phyloP scores from a whole-genome alignment of 768 basidiomycete genomes.

The Mycena galopus region DNA sequence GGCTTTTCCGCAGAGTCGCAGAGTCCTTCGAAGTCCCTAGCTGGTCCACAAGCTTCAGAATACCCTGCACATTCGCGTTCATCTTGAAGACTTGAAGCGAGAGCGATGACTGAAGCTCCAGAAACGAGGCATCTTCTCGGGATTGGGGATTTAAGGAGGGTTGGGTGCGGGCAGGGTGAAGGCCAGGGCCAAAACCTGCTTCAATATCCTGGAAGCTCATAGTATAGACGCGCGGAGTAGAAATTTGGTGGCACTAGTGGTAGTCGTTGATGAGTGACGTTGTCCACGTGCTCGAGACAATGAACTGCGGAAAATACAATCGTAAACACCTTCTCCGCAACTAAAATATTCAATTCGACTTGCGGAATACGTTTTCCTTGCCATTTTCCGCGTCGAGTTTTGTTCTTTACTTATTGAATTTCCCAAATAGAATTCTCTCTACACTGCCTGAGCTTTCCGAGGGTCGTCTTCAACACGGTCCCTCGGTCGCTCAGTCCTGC shows the following conservation, averaged over 20 bases:
- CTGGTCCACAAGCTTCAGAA: slow-evolving; percentile 96
- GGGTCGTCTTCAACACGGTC: no score
- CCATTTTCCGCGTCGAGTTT: no score
- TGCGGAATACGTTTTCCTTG: no score
- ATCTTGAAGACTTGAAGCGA: slow-evolving; percentile 99
- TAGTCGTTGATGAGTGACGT: neutral
- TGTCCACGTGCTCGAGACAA: neutral
- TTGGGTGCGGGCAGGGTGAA: slow-evolving; percentile 50
- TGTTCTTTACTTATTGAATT: no score
- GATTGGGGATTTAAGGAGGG: slow-evolving; percentile 54
- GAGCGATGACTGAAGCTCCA: slow-evolving; percentile 80
- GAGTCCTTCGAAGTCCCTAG: slow-evolving; percentile 90
- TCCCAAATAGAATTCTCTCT: no score
- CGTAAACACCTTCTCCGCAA: neutral
- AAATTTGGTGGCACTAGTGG: neutral
- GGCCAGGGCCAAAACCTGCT: slow-evolving; percentile 51
- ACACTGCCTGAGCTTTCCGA: no score
- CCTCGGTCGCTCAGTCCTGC: slow-evolving; percentile 6
- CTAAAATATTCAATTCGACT: no score
- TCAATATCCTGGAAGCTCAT: slow-evolving; percentile 74
- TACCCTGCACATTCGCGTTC: slow-evolving; percentile 96
- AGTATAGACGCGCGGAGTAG: slow-evolving; percentile 14
- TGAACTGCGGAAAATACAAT: neutral
- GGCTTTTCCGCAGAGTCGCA: slow-evolving; percentile 79
- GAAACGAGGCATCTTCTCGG: slow-evolving; percentile 81